A percentile compares a stretch with the other conserved stretches of the same genome.
Conservation (phyloP, 805 yeast species). For the Metschnikowia kunwiensis region DNA sequence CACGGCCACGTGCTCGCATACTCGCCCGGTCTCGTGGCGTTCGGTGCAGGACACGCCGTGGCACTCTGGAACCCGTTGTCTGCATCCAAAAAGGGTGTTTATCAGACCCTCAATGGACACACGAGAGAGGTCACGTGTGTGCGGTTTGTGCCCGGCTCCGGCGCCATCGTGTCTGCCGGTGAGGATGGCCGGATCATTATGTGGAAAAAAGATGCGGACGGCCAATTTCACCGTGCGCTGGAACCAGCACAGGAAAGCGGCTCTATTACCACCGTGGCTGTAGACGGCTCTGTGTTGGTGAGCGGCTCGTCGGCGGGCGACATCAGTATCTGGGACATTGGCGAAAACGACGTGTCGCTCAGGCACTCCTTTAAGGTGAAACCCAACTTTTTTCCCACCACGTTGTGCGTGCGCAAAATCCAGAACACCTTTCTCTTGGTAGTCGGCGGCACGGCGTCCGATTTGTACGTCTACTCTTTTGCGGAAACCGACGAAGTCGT, state of each 20-base stretch:
- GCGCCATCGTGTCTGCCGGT: slow-evolving; percentile 54
- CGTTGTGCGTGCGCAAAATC: slow-evolving; percentile 34
- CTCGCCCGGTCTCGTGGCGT: slow-evolving; percentile 51
- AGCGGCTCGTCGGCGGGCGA: slow-evolving; percentile 67
- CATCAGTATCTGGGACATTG: slow-evolving; percentile 50
- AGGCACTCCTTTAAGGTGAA: slow-evolving; percentile 33
- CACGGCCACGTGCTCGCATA: slow-evolving; percentile 61
- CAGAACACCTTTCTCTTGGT: slow-evolving; percentile 48
- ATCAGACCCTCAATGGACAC: slow-evolving; percentile 58
- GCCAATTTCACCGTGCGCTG: slow-evolving; percentile 31
- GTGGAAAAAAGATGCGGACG: slow-evolving; percentile 45
- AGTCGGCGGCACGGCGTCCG: slow-evolving; percentile 67
- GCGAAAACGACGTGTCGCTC: slow-evolving; percentile 21
- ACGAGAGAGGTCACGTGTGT: slow-evolving; percentile 64
- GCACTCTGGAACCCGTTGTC: slow-evolving; percentile 68
- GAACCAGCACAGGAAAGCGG: slow-evolving; percentile 38
- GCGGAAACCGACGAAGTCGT: slow-evolving; percentile 21
- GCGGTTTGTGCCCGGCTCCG: slow-evolving; percentile 43
- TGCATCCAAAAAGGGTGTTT: slow-evolving; percentile 43
- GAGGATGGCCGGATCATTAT: slow-evolving; percentile 63
- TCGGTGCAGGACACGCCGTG: slow-evolving; percentile 63
- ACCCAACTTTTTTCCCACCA: slow-evolving; percentile 48
- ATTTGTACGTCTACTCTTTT: slow-evolving; percentile 54
- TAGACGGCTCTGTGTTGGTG: slow-evolving; percentile 40
- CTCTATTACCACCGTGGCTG: slow-evolving; percentile 56